Evolutionary conservation across 257 asterid species (phyloP).

Genomic region (Solanum etuberosum): DNA sequence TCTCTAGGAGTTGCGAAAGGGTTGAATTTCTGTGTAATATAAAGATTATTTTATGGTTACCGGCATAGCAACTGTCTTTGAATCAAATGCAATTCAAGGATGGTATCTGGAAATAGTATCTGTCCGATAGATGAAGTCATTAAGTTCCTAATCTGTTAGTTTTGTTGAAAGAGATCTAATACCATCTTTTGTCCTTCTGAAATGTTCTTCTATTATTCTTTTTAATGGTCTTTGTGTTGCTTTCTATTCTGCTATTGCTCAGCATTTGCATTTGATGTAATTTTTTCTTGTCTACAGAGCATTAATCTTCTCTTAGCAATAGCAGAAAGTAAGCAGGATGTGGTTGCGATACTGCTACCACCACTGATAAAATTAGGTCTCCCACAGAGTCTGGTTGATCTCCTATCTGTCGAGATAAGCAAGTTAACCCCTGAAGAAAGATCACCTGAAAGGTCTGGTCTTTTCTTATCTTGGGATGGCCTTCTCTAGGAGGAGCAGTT

Average conservation of each 20-base stretch:
- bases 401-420: conserved; percentile 63
- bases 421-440: conserved; percentile 48
- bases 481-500: not conserved
- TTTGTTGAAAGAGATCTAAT: not conserved
- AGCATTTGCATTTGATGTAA: conserved; percentile 6
- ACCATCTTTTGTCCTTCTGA: not conserved
- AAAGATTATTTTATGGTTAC: not conserved
- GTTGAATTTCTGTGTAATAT: not conserved
- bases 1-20: not conserved
- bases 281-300: conserved; percentile 40
- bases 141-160: not conserved
- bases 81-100: not conserved
- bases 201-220: not conserved
- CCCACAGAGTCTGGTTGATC: conserved; percentile 51
- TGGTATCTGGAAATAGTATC: not conserved
- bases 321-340: conserved; percentile 51
- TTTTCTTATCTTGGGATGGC: not conserved
- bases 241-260: not conserved
- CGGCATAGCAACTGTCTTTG: not conserved
- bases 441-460: conserved; percentile 54
- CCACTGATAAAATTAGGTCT: conserved; percentile 53
- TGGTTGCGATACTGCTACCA: conserved; percentile 48
- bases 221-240: not conserved
- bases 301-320: conserved; percentile 64
- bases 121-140: not conserved